These are phyloP conservation scores for Prototheca cutis DNA, from an alignment of 163 green algal species.

Conservation along the genomic window DNA sequence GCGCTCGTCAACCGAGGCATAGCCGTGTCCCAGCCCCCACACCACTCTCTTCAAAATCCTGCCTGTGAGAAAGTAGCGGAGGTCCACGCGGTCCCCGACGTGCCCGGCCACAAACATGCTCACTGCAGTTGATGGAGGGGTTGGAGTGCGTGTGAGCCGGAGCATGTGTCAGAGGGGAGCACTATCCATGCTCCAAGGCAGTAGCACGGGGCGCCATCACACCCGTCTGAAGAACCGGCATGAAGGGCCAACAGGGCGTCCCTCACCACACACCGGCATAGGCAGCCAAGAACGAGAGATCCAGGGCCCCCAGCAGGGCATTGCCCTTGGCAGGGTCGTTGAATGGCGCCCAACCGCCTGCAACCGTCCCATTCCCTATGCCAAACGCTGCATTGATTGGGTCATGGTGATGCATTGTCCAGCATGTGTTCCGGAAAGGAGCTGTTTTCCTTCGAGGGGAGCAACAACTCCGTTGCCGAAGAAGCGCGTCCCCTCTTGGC, in stretches of 20 bases:
- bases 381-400: no score
- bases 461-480: no score
- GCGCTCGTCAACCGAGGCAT: neutral
- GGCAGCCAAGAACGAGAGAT: slow-evolving; percentile 76
- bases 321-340: slow-evolving; percentile 59
- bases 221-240: no score
- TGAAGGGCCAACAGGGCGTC: no score
- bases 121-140: slow-evolving; percentile 14
- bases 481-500: no score
- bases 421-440: no score
- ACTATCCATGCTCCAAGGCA: no score
- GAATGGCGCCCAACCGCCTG: slow-evolving; percentile 76
- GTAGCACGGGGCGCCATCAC: no score
- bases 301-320: slow-evolving; percentile 65
- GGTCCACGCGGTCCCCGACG: slow-evolving; percentile 74
- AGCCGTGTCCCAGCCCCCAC: neutral
- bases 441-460: no score
- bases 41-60: neutral
- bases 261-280: slow-evolving; percentile 65
- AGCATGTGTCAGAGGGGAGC: no score
- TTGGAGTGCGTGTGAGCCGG: no score
- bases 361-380: slow-evolving; percentile 9
- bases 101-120: slow-evolving; percentile 88
- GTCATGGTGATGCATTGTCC: no score
- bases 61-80: slow-evolving; percentile 73